Percentiles rank a stretch among this genome's conserved stretches.
These are phyloP conservation scores for Euclidium syriacum DNA, from an alignment of 345 rosid genomes.

Conservation along the genomic window DNA sequence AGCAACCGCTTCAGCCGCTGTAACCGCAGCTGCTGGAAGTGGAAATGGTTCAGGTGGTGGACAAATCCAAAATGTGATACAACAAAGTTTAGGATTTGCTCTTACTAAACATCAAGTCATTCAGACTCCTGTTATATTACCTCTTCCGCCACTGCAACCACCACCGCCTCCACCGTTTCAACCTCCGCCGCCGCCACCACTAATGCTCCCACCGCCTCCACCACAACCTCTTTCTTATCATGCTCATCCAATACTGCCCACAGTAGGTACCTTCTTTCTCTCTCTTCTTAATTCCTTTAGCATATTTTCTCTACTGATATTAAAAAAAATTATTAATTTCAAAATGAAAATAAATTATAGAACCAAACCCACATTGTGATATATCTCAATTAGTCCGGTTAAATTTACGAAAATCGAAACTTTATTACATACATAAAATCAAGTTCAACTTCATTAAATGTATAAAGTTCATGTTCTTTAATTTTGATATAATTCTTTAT, in stretches of 20 bases:
- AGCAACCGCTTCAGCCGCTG: constrained; percentile 13
- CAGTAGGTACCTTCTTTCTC: constrained; percentile 58
- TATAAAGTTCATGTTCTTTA: background rate
- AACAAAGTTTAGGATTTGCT: constrained; percentile 34
- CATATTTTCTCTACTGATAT: background rate
- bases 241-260: constrained; percentile 36
- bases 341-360: no score
- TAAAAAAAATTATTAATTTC: no score
- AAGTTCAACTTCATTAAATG: background rate
- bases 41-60: constrained; percentile 28
- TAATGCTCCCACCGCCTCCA: constrained; percentile 25
- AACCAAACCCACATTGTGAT: background rate
- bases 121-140: constrained; percentile 31
- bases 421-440: background rate
- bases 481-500: background rate
- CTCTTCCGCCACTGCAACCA: constrained; percentile 19
- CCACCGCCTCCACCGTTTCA: constrained; percentile 33
- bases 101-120: constrained; percentile 30
- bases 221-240: constrained; percentile 34
- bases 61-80: constrained; percentile 12
- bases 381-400: background rate
- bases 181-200: constrained; percentile 4
- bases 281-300: constrained; percentile 18
- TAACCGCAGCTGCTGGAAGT: constrained; percentile 1
- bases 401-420: background rate